Conservation (phyloP, 2,329 filamentous ascomycete genomes). For the Monilinia aucupariae region DNA sequence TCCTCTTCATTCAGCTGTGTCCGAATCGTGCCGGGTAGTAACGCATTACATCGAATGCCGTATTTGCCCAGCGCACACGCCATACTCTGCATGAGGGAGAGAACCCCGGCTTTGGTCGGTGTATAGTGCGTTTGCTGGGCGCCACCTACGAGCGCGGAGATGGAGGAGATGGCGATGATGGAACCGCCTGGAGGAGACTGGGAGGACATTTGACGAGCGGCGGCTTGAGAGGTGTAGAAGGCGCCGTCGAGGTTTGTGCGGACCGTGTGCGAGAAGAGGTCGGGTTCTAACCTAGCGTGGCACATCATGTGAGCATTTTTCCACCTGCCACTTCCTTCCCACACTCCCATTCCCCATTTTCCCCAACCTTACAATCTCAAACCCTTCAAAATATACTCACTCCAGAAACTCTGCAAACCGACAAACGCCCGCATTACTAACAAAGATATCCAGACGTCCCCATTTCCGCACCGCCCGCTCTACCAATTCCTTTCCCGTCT, state of each 20-base stretch:
- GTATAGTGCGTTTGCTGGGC: slow-evolving; percentile 80
- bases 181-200: slow-evolving; percentile 59
- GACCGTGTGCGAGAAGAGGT: slow-evolving; percentile 67
- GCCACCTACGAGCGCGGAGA: slow-evolving; percentile 71
- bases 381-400: slow-evolving; percentile 43
- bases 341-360: too few species aligned
- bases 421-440: slow-evolving; percentile 85
- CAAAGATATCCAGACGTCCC: slow-evolving; percentile 67
- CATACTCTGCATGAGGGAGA: slow-evolving; percentile 76
- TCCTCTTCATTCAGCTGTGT: slow-evolving; percentile 84
- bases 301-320: not conserved
- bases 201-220: slow-evolving; percentile 72
- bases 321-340: not conserved
- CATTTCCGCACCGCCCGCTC: slow-evolving; percentile 57
- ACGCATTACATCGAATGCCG: slow-evolving; percentile 73
- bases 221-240: slow-evolving; percentile 84
- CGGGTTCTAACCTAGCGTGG: slow-evolving; percentile 51
- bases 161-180: slow-evolving; percentile 72
- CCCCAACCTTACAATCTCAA: not conserved
- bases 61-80: slow-evolving; percentile 74
- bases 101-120: slow-evolving; percentile 77
- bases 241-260: slow-evolving; percentile 79
- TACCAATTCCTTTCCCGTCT: slow-evolving; percentile 66
- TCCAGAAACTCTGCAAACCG: slow-evolving; percentile 82
- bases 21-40: slow-evolving; percentile 76